These are phyloP conservation scores for Colletotrichum sp. DNA, from an alignment of 2,329 filamentous ascomycete genomes.

Conservation along the genomic window DNA sequence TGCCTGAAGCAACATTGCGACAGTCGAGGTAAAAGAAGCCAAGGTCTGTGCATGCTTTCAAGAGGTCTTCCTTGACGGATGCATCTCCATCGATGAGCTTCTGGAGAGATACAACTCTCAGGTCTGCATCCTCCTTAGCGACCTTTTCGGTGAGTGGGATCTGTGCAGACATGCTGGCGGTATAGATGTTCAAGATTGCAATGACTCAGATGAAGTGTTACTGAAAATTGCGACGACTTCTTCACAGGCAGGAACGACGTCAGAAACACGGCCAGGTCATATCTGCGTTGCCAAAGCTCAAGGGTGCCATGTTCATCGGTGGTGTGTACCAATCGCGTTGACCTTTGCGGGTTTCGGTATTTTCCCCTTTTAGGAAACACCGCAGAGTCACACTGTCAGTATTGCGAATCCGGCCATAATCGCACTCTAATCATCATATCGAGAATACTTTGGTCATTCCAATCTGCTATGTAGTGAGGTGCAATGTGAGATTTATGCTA, in stretches of 20 bases:
- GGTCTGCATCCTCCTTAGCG: background rate
- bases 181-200: background rate
- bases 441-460: background rate
- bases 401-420: background rate
- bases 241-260: background rate
- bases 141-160: background rate
- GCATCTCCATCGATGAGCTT: background rate
- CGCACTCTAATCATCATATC: background rate
- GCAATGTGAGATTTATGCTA: background rate
- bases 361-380: background rate
- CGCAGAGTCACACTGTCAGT: background rate
- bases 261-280: background rate
- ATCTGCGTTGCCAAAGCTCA: background rate
- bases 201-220: background rate
- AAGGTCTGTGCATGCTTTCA: slow-evolving; percentile 1
- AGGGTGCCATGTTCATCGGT: background rate
- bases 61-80: background rate
- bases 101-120: background rate
- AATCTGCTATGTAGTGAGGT: background rate
- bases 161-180: background rate
- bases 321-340: background rate
- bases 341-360: background rate
- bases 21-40: slow-evolving; percentile 2
- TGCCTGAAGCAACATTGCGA: background rate
- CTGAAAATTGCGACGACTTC: background rate